These are phyloP conservation scores for Leishmania arabica DNA, from an alignment of 208 protist genomes.

Conservation along the genomic window DNA sequence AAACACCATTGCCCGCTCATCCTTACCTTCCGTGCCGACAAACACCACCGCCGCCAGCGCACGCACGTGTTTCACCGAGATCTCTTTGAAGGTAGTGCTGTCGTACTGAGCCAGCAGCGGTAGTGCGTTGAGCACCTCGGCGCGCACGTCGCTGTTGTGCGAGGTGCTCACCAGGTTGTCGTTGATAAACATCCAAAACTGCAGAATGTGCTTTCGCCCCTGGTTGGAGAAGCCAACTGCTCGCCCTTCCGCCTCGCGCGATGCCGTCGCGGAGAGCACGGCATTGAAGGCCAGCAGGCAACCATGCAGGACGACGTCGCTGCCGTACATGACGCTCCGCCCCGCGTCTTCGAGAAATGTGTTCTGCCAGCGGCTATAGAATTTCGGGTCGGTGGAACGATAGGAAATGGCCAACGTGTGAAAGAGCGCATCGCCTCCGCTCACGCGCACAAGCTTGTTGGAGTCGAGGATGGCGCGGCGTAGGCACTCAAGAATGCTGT, in stretches of 20 bases:
- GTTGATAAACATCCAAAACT: constrained; percentile 69
- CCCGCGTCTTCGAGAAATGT: constrained; percentile 57
- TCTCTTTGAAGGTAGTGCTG: constrained; percentile 56
- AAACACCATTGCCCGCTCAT: constrained; percentile 75
- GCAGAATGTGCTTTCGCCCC: constrained; percentile 37
- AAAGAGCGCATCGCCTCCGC: constrained; percentile 51
- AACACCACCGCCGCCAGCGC: constrained; percentile 53
- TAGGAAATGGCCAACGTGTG: constrained; percentile 65
- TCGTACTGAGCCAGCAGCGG: constrained; percentile 84
- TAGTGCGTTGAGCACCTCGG: constrained; percentile 59
- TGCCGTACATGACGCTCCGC: constrained; percentile 41
- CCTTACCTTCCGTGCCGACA: constrained; percentile 36
- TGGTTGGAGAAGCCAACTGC: constrained; percentile 49
- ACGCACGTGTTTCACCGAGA: constrained; percentile 46
- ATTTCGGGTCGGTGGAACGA: constrained; percentile 49
- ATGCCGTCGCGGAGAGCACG: constrained; percentile 62
- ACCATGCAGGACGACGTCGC: constrained; percentile 53
- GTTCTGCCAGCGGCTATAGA: constrained; percentile 69
- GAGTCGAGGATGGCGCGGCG: constrained; percentile 52
- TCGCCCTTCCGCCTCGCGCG: constrained; percentile 32
- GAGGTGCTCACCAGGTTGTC: constrained; percentile 33
- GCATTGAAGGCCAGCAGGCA: constrained; percentile 71
- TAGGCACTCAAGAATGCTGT: constrained; percentile 64
- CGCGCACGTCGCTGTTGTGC: constrained; percentile 38
- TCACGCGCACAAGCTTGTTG: constrained; percentile 42